Percentiles rank a stretch among this genome's conserved stretches.
These are phyloP conservation scores for Macadamia integrifolia DNA, from an alignment of 164 flowering plant genomes.

Conservation along the genomic window DNA sequence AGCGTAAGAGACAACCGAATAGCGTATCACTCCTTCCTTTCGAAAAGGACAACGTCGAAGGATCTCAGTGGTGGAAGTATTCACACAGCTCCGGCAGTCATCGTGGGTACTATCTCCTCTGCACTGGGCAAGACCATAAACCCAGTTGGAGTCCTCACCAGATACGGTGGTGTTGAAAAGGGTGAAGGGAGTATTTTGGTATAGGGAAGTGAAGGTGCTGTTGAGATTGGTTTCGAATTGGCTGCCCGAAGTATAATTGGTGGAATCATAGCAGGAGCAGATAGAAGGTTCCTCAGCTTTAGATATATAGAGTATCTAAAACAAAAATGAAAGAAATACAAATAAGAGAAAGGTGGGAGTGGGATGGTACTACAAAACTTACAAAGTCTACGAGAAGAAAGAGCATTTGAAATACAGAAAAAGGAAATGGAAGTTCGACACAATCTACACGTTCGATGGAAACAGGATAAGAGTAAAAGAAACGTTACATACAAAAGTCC, in stretches of 20 bases:
- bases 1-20: constrained; percentile 16
- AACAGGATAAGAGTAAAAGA: too few relatives aligned
- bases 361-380: too few relatives aligned
- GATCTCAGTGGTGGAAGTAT: neutral
- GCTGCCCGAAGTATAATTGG: neutral
- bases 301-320: too few relatives aligned
- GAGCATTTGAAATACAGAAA: too few relatives aligned
- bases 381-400: too few relatives aligned
- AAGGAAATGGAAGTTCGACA: too few relatives aligned
- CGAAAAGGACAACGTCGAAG: neutral
- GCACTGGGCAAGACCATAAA: constrained; percentile 12
- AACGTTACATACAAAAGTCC: too few relatives aligned
- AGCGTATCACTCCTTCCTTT: neutral
- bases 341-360: too few relatives aligned
- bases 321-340: too few relatives aligned
- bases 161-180: constrained; percentile 8
- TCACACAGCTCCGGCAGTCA: constrained; percentile 11
- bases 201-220: neutral
- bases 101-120: constrained; percentile 2
- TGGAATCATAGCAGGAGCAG: neutral
- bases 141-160: neutral
- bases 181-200: neutral
- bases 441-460: too few relatives aligned
- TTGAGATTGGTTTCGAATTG: constrained; percentile 1
- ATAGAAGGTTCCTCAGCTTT: too few relatives aligned